Base-by-base conservation (phyloP, 176 grass and related monocot species). In the Musa schizocarpa region DNA sequence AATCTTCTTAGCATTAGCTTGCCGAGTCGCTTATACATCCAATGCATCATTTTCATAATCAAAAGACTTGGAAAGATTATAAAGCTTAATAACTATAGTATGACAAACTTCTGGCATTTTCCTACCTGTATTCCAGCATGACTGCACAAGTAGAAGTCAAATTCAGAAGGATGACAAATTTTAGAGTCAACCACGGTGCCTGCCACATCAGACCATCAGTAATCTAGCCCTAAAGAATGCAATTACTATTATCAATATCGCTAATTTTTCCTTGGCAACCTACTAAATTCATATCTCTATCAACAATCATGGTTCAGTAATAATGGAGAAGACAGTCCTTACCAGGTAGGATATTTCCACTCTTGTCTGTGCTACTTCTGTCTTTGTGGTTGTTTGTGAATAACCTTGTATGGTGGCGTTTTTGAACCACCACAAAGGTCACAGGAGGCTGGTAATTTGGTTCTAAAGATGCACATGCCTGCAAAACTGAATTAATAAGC, bases 381-480 rank as follows among this genome's bases (percentile, higher is more conserved):
- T 99, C 96, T 79, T 89, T 99, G 80, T 99, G 96, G 76, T 95
- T 99, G 81, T 99, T 99, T 61, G 91, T 82, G 81, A 99, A 99
- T 55, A 99, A 67, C 78, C 96, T 90, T 22, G 96, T 99, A 71
- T 99, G 96, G 73, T 99, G 96, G 72, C 96, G 91, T 74, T 95
- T 99, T 83, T 99, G 96, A 77, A 99, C 96, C 52, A 99, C 88
- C 56, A 99, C 96, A 86, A 99, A 99, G 51, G 96, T 99, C 57
- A 99, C 96, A 24, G 91, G 91, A 76, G 96, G 96, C 79, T 99
- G 96, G 83, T 99, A 99, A 87, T 99, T 95, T 87, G 96, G 91
- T 82, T 99, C 96, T 48, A 99, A 76, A 27, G 96, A 99, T 50
- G 96, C 91, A 83, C 91, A 99, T 64, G 96, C 96, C 96, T 99